Evolutionary conservation across 1,284 basidiomycete genomes (phyloP).

Genomic region (Anthracocystis setariae): DNA sequence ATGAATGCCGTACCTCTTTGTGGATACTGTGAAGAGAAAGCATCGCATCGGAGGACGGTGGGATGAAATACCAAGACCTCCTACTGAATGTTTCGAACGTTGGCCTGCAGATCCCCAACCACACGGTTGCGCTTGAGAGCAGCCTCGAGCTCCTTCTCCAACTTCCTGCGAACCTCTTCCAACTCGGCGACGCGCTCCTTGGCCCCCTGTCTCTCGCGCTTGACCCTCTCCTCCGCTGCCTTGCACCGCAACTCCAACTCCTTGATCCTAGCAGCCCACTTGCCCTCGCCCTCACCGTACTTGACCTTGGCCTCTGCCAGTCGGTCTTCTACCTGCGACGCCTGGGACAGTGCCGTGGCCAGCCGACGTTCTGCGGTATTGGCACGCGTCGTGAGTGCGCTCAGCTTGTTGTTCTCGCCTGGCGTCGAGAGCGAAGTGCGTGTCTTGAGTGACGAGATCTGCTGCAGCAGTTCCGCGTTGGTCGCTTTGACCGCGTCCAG

Average conservation of each 20-base stretch:
- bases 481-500: conserved; percentile 75
- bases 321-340: conserved; percentile 83
- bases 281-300: conserved; percentile 55
- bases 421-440: conserved; percentile 47
- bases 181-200: conserved; percentile 78
- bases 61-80: background rate
- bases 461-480: conserved; percentile 79
- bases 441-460: conserved; percentile 77
- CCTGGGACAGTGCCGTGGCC: conserved; percentile 82
- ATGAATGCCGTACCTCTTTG: no score
- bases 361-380: conserved; percentile 76
- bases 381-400: conserved; percentile 52
- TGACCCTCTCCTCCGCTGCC: conserved; percentile 90
- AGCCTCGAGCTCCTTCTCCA: conserved; percentile 47
- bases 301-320: conserved; percentile 80
- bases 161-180: conserved; percentile 33
- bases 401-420: conserved; percentile 54
- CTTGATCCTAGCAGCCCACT: conserved; percentile 62
- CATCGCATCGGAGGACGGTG: no score
- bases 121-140: conserved; percentile 32
- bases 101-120: conserved; percentile 46
- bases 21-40: no score
- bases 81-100: conserved; percentile 21
- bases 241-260: conserved; percentile 85
- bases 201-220: conserved; percentile 90